A percentile compares a stretch with the other conserved stretches of the same genome.
phyloP scores from a whole-genome alignment of 768 basidiomycete genomes.

The Boletus rubropictus region DNA sequence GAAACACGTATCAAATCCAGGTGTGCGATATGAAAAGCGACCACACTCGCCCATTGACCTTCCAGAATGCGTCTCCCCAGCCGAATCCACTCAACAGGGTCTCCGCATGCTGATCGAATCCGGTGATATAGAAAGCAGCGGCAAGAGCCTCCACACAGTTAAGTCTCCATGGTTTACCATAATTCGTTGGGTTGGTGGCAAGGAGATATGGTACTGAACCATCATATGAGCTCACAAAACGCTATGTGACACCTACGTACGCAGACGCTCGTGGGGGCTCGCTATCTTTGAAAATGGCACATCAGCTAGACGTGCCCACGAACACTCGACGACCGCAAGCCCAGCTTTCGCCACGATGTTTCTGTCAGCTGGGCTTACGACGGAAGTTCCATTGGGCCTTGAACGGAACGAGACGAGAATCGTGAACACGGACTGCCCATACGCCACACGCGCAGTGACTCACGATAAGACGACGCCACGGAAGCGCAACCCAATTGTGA shows the following conservation, averaged over 20 bases:
- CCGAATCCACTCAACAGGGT: conserved; percentile 75
- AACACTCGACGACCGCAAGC: conserved; percentile 96
- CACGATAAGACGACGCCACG: conserved; percentile 92
- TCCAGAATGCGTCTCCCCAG: conserved; percentile 86
- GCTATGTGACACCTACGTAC: conserved; percentile 43
- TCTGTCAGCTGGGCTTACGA: conserved; percentile 80
- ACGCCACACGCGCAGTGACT: conserved; percentile 28
- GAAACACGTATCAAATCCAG: not conserved
- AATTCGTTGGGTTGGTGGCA: conserved; percentile 96
- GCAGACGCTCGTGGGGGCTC: conserved; percentile 84
- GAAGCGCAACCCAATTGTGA: conserved; percentile 81
- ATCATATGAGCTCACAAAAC: not conserved
- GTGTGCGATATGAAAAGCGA: not conserved
- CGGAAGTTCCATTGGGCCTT: conserved; percentile 78
- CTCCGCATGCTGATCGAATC: conserved; percentile 78
- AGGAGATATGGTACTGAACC: conserved; percentile 84
- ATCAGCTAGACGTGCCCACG: conserved; percentile 93
- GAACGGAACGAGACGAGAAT: not conserved
- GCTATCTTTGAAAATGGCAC: conserved; percentile 92
- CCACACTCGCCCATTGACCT: conserved; percentile 63
- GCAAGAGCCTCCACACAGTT: conserved; percentile 95
- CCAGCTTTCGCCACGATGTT: conserved; percentile 69
- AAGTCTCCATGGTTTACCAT: conserved; percentile 93
- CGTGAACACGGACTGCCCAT: not conserved
- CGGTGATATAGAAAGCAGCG: conserved; percentile 91